Evolutionary conservation across 257 asterid genomes (phyloP).

Genomic region (Striga asiatica): DNA sequence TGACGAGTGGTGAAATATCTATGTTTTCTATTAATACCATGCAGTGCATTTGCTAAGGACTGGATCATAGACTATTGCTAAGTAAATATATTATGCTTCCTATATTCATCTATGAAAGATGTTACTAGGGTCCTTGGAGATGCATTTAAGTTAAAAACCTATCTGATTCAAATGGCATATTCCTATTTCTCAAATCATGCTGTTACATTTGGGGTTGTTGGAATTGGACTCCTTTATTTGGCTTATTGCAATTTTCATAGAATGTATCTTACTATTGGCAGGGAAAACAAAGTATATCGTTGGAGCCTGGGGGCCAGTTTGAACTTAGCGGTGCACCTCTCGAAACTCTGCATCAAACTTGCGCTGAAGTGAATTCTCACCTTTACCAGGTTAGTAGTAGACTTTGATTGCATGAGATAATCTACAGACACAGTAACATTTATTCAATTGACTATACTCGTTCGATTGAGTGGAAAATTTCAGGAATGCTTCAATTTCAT

Average conservation of each 20-base stretch:
- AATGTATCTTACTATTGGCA: constrained; percentile 25
- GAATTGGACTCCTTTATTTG: background rate
- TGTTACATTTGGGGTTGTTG: background rate
- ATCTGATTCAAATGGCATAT: background rate
- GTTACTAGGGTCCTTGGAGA: background rate
- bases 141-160: background rate
- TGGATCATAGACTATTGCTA: background rate
- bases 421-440: no score
- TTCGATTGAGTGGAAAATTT: no score
- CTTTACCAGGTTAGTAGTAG: constrained; percentile 58
- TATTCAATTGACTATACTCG: no score
- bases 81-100: background rate
- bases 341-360: constrained; percentile 93
- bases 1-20: constrained; percentile 1
- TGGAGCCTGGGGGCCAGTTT: constrained; percentile 98
- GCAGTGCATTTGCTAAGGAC: background rate
- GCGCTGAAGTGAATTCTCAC: constrained; percentile 98
- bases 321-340: constrained; percentile 99
- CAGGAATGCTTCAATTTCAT: background rate
- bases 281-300: constrained; percentile 92
- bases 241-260: background rate
- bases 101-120: background rate
- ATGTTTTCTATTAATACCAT: background rate
- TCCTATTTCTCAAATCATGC: background rate
- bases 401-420: constrained; percentile 18